These are phyloP conservation scores for Piper longum DNA, from an alignment of 164 flowering plant species.

Conservation along the genomic window DNA sequence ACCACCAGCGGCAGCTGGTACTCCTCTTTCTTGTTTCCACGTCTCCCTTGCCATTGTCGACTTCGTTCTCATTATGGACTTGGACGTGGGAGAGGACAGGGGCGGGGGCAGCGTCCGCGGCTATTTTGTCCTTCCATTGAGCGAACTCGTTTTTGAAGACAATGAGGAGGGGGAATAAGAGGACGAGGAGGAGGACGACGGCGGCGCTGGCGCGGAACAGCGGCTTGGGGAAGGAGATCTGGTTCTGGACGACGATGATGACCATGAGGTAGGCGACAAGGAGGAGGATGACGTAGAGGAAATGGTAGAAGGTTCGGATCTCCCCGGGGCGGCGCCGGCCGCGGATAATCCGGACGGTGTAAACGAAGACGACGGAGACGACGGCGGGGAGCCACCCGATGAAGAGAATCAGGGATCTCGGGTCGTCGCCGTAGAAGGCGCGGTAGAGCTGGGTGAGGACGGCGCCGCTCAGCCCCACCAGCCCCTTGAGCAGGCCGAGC, in stretches of 20 bases:
- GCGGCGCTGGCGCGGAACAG: constrained; percentile 11
- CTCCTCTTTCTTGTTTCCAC: neutral
- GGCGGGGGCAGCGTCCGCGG: neutral
- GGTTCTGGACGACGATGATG: constrained; percentile 19
- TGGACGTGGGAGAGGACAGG: neutral
- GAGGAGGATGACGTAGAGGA: constrained; percentile 18
- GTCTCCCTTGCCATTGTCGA: neutral
- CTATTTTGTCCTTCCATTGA: constrained; percentile 4
- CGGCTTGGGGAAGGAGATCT: constrained; percentile 6
- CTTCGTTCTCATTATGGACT: neutral
- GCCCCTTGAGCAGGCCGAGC: constrained; percentile 1
- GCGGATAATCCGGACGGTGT: constrained; percentile 15
- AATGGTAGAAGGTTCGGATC: constrained; percentile 15
- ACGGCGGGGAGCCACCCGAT: constrained; percentile 25
- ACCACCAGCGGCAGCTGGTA: constrained; percentile 8
- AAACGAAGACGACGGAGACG: constrained; percentile 18
- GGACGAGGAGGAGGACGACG: constrained; percentile 12
- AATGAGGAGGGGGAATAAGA: constrained; percentile 13
- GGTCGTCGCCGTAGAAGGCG: constrained; percentile 27
- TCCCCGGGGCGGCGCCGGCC: neutral
- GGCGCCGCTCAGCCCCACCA: neutral
- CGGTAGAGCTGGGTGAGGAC: constrained; percentile 37
- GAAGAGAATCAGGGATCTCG: constrained; percentile 17
- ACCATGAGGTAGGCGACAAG: constrained; percentile 16
- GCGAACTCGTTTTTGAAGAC: constrained; percentile 16